A percentile compares a stretch with the other conserved stretches of the same genome.
phyloP scores from a whole-genome alignment of 2,329 filamentous ascomycete species.

The Alternaria sp. region DNA sequence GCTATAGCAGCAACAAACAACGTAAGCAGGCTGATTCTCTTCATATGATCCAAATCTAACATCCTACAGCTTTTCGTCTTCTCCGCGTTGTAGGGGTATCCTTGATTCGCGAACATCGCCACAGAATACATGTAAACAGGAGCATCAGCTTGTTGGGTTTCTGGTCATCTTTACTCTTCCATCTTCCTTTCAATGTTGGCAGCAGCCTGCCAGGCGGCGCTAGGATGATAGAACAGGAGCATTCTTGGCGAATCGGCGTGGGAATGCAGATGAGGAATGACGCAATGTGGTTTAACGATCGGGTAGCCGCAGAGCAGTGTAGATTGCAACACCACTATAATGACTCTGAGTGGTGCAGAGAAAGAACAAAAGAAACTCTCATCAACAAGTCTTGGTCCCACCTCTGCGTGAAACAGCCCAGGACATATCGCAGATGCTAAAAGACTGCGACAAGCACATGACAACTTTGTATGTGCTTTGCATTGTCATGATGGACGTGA shows the following conservation, averaged over 20 bases:
- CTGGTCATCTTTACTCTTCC: conserved; percentile 38
- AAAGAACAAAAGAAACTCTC: conserved; percentile 36
- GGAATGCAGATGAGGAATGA: conserved; percentile 34
- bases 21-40: conserved; percentile 64
- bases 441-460: not conserved
- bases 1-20: conserved; percentile 99
- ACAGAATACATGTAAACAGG: conserved; percentile 36
- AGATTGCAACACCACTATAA: conserved; percentile 43
- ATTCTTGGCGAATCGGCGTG: conserved; percentile 30
- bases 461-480: not conserved
- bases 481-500: not conserved
- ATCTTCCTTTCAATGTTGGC: conserved; percentile 38
- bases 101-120: conserved; percentile 30
- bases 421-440: not conserved
- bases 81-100: conserved; percentile 56
- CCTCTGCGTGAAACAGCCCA: not conserved
- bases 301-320: conserved; percentile 31
- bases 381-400: not conserved
- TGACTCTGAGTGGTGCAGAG: conserved; percentile 40
- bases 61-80: conserved; percentile 61
- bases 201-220: conserved; percentile 34
- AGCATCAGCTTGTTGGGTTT: conserved; percentile 32
- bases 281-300: conserved; percentile 33
- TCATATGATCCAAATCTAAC: conserved; percentile 5
- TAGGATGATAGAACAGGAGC: conserved; percentile 38